These are phyloP conservation scores for Phialophora verrucosa DNA, from an alignment of 2,329 filamentous ascomycete species.

Conservation along the genomic window DNA sequence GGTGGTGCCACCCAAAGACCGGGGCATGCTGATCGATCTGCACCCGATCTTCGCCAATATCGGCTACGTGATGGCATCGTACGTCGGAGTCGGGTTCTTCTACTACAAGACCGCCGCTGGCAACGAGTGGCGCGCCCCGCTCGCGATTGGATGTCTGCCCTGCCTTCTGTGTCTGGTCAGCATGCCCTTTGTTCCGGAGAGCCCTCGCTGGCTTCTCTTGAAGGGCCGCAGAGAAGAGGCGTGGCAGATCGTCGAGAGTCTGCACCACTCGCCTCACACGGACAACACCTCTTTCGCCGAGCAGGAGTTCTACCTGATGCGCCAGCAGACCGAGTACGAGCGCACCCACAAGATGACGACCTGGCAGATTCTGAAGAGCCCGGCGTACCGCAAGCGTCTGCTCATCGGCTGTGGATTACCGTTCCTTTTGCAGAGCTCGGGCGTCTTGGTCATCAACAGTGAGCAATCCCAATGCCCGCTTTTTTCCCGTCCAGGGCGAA, in stretches of 20 bases:
- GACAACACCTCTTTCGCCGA: slow-evolving; percentile 46
- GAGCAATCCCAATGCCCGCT: not conserved
- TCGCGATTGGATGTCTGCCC: slow-evolving; percentile 16
- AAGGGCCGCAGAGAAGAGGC: slow-evolving; percentile 42
- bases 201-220: slow-evolving; percentile 46
- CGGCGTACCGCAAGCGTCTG: slow-evolving; percentile 46
- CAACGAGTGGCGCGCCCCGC: slow-evolving; percentile 34
- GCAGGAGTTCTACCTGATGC: slow-evolving; percentile 48
- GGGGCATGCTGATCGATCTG: slow-evolving; percentile 24
- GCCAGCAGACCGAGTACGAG: slow-evolving; percentile 18
- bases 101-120: not conserved
- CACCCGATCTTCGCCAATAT: slow-evolving; percentile 18
- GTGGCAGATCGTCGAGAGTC: slow-evolving; percentile 42
- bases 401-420: slow-evolving; percentile 6
- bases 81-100: slow-evolving; percentile 22
- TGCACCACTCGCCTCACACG: slow-evolving; percentile 50
- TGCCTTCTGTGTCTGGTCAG: slow-evolving; percentile 22
- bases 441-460: slow-evolving; percentile 48
- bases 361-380: slow-evolving; percentile 48
- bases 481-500: not conserved
- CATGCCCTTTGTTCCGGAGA: slow-evolving; percentile 50
- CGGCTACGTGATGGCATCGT: slow-evolving; percentile 6
- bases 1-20: slow-evolving; percentile 15
- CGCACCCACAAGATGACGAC: slow-evolving; percentile 36
- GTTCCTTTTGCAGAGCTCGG: slow-evolving; percentile 40